Percentiles rank a stretch among this genome's conserved stretches.
Evolutionary conservation across 495 filamentous ascomycete genomes (phyloP).

Genomic region (Annulohypoxylon maeteangense): DNA sequence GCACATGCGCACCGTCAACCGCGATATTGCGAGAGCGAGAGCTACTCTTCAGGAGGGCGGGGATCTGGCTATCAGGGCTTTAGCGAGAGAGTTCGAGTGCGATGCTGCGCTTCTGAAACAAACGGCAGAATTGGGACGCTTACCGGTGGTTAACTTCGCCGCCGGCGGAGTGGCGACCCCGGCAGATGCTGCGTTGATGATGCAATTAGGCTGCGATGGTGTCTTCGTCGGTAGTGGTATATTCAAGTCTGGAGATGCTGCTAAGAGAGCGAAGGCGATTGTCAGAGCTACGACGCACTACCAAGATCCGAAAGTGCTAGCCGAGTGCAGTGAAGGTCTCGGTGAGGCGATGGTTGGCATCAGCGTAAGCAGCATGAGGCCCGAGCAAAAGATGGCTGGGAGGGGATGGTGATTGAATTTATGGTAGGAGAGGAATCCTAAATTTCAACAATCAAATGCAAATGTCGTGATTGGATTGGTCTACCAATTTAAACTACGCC

Average conservation of each 20-base stretch:
- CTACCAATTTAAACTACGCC: neutral
- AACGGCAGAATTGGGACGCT: conserved; percentile 83
- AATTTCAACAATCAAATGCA: conserved; percentile 25
- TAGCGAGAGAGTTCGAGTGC: conserved; percentile 83
- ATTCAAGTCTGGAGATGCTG: conserved; percentile 93
- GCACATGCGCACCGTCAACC: conserved; percentile 92
- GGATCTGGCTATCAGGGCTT: conserved; percentile 74
- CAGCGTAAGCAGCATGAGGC: conserved; percentile 77
- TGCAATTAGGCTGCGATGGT: conserved; percentile 97
- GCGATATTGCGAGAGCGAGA: conserved; percentile 80
- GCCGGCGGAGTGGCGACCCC: conserved; percentile 97
- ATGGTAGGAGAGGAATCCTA: neutral
- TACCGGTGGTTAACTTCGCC: conserved; percentile 98
- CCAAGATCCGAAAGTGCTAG: conserved; percentile 85
- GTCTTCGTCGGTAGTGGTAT: conserved; percentile 98
- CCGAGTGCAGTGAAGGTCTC: conserved; percentile 84
- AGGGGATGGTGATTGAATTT: conserved; percentile 64
- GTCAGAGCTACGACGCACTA: conserved; percentile 93
- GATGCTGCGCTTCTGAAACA: conserved; percentile 83
- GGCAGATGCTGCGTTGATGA: conserved; percentile 97
- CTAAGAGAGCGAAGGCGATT: conserved; percentile 88
- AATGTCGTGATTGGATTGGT: neutral
- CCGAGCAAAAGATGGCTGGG: conserved; percentile 82
- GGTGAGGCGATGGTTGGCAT: conserved; percentile 98
- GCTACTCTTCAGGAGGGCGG: conserved; percentile 66